Conservation (phyloP, 1,284 basidiomycete genomes). For the Volvariella surrecta region DNA sequence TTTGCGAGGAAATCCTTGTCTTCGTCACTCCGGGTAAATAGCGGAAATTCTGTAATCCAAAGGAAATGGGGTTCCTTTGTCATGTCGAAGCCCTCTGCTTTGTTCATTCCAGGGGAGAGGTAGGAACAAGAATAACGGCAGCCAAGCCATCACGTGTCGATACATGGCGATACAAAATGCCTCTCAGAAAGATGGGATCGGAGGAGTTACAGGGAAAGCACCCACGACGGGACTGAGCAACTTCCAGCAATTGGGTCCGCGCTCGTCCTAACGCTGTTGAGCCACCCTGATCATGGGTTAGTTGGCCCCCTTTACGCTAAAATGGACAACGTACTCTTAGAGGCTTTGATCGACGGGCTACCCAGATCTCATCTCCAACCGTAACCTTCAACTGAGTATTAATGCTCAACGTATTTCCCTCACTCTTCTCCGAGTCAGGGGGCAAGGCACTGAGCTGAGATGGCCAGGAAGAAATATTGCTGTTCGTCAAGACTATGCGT, state of each 20-base stretch:
- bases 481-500: constrained; percentile 35
- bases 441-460: constrained; percentile 22
- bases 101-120: constrained; percentile 7
- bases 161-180: background rate
- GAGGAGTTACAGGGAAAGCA: constrained; percentile 9
- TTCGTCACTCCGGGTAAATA: constrained; percentile 82
- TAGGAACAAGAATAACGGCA: background rate
- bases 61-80: constrained; percentile 70
- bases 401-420: constrained; percentile 18
- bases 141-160: too few relatives aligned
- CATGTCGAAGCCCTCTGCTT: constrained; percentile 44
- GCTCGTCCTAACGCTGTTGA: constrained; percentile 76
- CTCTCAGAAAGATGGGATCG: constrained; percentile 3
- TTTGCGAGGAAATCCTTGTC: constrained; percentile 83
- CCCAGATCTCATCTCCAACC: constrained; percentile 37
- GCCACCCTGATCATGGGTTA: constrained; percentile 51
- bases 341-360: constrained; percentile 28
- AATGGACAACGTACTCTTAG: constrained; percentile 22
- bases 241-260: constrained; percentile 59
- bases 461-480: constrained; percentile 40
- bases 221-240: constrained; percentile 56
- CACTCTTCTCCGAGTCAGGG: constrained; percentile 18
- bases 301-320: constrained; percentile 5
- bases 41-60: constrained; percentile 94
- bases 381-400: constrained; percentile 26